Percentiles rank a stretch among this genome's conserved stretches.
phyloP scores from a whole-genome alignment of 306 rosid genomes.

The Luffa aegyptiaca region DNA sequence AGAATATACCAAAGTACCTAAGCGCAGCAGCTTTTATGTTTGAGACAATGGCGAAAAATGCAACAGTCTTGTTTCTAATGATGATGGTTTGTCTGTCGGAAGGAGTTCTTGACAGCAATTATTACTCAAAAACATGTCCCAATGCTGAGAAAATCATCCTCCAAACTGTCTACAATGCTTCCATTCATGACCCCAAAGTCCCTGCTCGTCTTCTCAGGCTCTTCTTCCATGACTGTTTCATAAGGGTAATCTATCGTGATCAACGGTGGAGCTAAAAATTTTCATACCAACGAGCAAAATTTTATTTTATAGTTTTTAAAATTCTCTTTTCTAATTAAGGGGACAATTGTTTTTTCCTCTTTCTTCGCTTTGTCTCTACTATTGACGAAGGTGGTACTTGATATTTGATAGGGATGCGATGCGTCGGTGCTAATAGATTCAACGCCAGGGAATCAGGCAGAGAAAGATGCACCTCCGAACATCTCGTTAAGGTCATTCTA shows the following conservation, averaged over 20 bases:
- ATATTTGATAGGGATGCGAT: slow-evolving; percentile 43
- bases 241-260: slow-evolving; percentile 36
- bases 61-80: neutral
- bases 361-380: too few species aligned
- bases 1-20: neutral
- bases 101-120: slow-evolving; percentile 3
- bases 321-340: too few species aligned
- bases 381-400: neutral
- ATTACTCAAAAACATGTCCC: slow-evolving; percentile 45
- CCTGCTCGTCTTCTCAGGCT: slow-evolving; percentile 63
- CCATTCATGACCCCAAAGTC: slow-evolving; percentile 44
- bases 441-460: slow-evolving; percentile 37
- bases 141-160: slow-evolving; percentile 46
- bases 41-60: neutral
- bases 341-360: too few species aligned
- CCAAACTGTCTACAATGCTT: slow-evolving; percentile 44
- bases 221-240: slow-evolving; percentile 77
- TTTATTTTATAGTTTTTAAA: too few species aligned
- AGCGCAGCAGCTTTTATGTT: neutral
- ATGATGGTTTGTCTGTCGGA: slow-evolving; percentile 18
- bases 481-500: slow-evolving; percentile 48
- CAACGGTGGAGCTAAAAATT: too few species aligned
- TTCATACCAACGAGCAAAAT: too few species aligned
- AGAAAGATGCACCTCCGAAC: slow-evolving; percentile 66
- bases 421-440: slow-evolving; percentile 62